Evolutionary conservation across 495 filamentous ascomycete genomes (phyloP), one percentile per base, ranked within the genome.

Genomic region (Antarctomyces pellizariae): DNA sequence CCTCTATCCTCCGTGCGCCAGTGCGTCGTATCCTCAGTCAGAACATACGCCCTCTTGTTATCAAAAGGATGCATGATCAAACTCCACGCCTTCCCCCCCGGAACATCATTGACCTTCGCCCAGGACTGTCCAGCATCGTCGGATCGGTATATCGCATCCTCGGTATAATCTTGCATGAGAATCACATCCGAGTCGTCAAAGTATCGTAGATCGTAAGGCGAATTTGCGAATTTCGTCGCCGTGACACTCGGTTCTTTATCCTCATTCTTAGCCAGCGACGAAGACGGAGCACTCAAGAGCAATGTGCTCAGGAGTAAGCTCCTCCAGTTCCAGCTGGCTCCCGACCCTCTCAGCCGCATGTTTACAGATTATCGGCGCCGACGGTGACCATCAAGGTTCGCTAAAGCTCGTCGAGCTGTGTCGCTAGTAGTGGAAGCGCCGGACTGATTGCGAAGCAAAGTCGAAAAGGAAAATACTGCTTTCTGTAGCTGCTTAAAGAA

Each of bases 161-260:
- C 48, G 4, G 45, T 38, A 1, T 36, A 20, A 39, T 75, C 72
- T 34, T 59, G 62, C 34, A 74, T 61, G 14, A 86, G 48, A 27
- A 82, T 49, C 24, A 74, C 67, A 42, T 90, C 72, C 16, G 76
- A 77, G 40, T 76, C 75, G 31, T 79, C 64, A 40, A 97, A 93
- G 49, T 89, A 97, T 52, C 73, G 67, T 25, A 91, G 54, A 41
- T 64, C 59, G 24, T 27, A 29, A 1, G 75, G 77, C 33, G 50
- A 35, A 32, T 60, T 47, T 22, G 74, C 55, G 48, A 92, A 71
- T 13, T 57, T 44, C 15, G 47, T 71, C 24, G 36, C 34, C 26
- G 45, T 36, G 32, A 63, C 48, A 15, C 32, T 47, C n/a, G 61
- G 61, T 11, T 33, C 34, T 27, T 59, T 56, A 30, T 58, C 48